Percentiles rank a stretch among this genome's conserved stretches.
phyloP scores from a whole-genome alignment of 495 filamentous ascomycete species.

The Ramalina peruviana region DNA sequence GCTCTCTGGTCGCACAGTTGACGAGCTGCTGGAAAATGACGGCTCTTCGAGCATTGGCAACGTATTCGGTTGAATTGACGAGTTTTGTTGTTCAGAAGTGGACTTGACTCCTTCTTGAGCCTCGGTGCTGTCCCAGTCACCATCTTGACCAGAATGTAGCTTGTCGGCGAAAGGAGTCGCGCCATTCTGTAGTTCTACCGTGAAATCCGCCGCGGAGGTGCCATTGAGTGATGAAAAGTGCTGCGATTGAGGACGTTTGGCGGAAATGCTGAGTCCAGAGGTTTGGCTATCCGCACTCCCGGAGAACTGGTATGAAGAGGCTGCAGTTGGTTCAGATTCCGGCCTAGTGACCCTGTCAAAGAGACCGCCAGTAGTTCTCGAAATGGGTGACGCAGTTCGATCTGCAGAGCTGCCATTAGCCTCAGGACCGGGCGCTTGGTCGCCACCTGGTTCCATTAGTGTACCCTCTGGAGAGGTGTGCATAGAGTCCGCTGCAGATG shows the following conservation, averaged over 20 bases:
- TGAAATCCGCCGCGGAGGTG: background rate
- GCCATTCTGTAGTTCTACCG: background rate
- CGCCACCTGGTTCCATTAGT: background rate
- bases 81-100: background rate
- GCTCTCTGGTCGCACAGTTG: no score
- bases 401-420: no score
- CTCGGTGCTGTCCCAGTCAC: background rate
- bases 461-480: background rate
- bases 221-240: background rate
- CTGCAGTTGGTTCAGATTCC: background rate
- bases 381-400: no score
- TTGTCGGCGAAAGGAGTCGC: background rate
- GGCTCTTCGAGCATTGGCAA: background rate
- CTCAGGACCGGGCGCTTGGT: no score
- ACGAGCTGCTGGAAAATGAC: background rate
- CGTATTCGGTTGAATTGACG: background rate
- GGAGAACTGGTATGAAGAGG: background rate
- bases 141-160: background rate
- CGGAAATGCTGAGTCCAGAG: background rate
- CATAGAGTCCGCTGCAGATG: background rate
- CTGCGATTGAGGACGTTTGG: background rate
- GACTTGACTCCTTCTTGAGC: background rate
- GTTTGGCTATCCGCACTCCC: background rate
- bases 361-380: background rate
- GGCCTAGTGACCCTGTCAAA: background rate